Evolutionary conservation across 352 stramenopile species (phyloP), one percentile per base, ranked within the genome.

Genomic region (Phytophthora melonis): DNA sequence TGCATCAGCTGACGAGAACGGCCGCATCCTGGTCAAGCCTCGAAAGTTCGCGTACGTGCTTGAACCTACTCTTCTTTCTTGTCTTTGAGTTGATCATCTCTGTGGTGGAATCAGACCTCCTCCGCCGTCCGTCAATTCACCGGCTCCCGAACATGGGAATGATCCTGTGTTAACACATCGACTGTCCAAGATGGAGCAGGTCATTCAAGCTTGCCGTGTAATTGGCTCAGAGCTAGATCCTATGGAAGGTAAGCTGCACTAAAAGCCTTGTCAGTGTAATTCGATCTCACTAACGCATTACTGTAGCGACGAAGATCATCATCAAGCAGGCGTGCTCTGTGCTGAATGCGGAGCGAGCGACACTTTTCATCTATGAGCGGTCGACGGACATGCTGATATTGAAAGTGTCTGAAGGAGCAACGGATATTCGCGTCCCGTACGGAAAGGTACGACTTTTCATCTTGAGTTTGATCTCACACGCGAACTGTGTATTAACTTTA

Each of bases 341-440:
- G 7, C 84, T 98, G 25, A 94, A 94, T 43, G 92, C 89, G 5
- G 94, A 98, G 59, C 81, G 93, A 45, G 92, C 93, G 10, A 97
- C 93, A 0, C 68, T 98, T 0, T 98, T 98, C 77, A 93, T 94
- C 45, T 89, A 97, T 63, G 89, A 94, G 58, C 83, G 86, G 73
- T 56, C 76, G n/a, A 89, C 70, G 14, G 82, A 96, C 70, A 90
- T 87, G 79, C 79, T 98, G 21, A 77, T 97, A 23, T 84, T 98
- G 36, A 95, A 91, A 54, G 89, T 97, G 7, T 91, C 90, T 5
- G 90, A 98, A 62, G 92, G 89, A 36, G 84, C 93, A 18, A 80
- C 92, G 6, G 89, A 97, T 52, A 97, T 98, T 32, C 85, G 84
- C 43, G 83, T 97, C 1, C 90, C 91, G 0, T 91, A 91, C 27